A percentile compares a stretch with the other conserved stretches of the same genome.
Evolutionary conservation across 106 monocot species (phyloP).

Genomic region (Phalaenopsis equestris): DNA sequence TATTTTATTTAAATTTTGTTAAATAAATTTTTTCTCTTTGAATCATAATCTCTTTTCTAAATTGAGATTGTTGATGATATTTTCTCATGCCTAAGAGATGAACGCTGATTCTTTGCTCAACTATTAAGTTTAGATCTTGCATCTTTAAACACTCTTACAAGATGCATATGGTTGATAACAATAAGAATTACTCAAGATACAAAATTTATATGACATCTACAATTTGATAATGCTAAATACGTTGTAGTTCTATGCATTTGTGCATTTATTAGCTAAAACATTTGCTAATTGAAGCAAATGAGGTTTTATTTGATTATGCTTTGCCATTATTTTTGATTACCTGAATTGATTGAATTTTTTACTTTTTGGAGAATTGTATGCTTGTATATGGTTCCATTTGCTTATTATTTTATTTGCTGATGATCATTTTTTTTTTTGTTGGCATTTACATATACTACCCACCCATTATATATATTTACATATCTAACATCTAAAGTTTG

Average conservation of each 20-base stretch:
- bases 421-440: not conserved
- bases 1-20: too few species aligned
- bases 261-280: not conserved
- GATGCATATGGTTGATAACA: too few species aligned
- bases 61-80: conserved; percentile 2
- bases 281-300: not conserved
- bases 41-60: not conserved
- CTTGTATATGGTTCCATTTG: not conserved
- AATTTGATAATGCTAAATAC: not conserved
- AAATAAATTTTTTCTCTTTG: not conserved
- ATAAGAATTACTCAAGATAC: too few species aligned
- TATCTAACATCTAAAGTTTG: too few species aligned
- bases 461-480: too few species aligned
- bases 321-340: not conserved
- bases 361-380: not conserved
- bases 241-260: not conserved
- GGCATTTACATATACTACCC: too few species aligned
- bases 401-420: not conserved
- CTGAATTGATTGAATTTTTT: not conserved
- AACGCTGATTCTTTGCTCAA: not conserved
- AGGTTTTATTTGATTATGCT: not conserved
- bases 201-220: too few species aligned
- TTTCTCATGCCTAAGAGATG: not conserved
- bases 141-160: too few species aligned
- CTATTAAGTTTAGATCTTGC: too few species aligned